Conservation (phyloP, 1,284 basidiomycete genomes). For the Cutaneotrichosporon spelunceum region DNA sequence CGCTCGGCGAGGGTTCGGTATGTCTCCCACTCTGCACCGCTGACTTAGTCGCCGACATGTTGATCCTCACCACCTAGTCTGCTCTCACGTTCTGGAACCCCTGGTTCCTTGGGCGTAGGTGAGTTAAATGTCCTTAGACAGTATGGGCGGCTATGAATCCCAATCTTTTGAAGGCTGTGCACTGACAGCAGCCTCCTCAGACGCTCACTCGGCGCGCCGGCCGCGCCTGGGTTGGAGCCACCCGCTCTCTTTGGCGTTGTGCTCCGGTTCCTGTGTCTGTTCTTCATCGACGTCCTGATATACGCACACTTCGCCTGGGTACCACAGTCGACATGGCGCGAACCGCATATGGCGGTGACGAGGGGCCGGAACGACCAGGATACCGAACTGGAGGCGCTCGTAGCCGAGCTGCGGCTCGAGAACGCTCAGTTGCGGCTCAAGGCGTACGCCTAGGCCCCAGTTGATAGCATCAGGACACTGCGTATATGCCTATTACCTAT, state of each 20-base stretch:
- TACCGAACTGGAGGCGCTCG: background rate
- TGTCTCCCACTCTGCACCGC: background rate
- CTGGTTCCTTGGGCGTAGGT: conserved; percentile 1
- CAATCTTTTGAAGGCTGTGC: background rate
- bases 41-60: conserved; percentile 1
- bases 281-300: background rate
- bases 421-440: background rate
- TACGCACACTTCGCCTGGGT: conserved; percentile 6
- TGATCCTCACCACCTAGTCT: background rate
- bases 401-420: background rate
- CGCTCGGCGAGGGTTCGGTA: background rate
- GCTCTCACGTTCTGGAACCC: background rate
- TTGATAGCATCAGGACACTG: background rate
- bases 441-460: background rate
- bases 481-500: background rate
- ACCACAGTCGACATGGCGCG: background rate
- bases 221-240: background rate
- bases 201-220: background rate
- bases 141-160: too few relatives aligned
- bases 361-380: background rate
- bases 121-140: background rate
- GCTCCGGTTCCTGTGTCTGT: background rate
- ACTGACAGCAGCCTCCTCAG: conserved; percentile 1
- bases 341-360: background rate
- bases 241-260: background rate